Evolutionary conservation across 805 yeast genomes (phyloP), one percentile per base, ranked within the genome.

Genomic region (Diddensiella caesifluorescens): DNA sequence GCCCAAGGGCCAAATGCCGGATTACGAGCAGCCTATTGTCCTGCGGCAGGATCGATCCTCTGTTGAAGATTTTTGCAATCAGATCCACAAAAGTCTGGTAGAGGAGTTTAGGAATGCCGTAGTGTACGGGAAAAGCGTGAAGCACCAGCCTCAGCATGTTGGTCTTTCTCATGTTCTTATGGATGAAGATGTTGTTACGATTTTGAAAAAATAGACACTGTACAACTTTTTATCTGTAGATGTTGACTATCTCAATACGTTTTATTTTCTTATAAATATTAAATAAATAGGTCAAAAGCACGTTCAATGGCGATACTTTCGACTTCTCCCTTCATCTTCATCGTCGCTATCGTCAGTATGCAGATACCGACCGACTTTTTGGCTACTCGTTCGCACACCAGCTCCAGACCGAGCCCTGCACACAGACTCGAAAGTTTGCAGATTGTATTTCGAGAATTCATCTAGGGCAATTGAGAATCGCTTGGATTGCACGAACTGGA

Each of bases 111-210:
- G 87, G 65, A 82, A 78, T 54, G 98, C 98, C 1, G 75, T 87
- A 47, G 98, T 92, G 1, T 92, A 72, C 59, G 99, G 99, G 27
- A 75, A 42, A 33, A 83, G 95, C 61, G 97, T 90, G 40, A 92
- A 92, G 69, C 98, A 92, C 63, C 97, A 90, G 65, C 97, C 97
- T 12, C 98, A 92, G 68, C 79, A 81, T 52, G 97, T 90, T 35
- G 98, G 98, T 22, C 71, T 92, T 52, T 64, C 74, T 35, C 98
- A 92, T 67, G 70, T 63, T 9, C 70, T 92, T 54, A 83, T 81
- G 65, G 99, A 92, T 65, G 99, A 92, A 66, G 99, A 92, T 65
- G 98, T 92, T 23, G 95, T 92, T 39, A 90, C 98, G 15, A 86
- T 89, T 54, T 74, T 89, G 67, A 89, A 89, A 82, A 85, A 61